These are phyloP conservation scores for Truncatella angustata DNA, from an alignment of 2,329 filamentous ascomycete genomes.

Conservation along the genomic window DNA sequence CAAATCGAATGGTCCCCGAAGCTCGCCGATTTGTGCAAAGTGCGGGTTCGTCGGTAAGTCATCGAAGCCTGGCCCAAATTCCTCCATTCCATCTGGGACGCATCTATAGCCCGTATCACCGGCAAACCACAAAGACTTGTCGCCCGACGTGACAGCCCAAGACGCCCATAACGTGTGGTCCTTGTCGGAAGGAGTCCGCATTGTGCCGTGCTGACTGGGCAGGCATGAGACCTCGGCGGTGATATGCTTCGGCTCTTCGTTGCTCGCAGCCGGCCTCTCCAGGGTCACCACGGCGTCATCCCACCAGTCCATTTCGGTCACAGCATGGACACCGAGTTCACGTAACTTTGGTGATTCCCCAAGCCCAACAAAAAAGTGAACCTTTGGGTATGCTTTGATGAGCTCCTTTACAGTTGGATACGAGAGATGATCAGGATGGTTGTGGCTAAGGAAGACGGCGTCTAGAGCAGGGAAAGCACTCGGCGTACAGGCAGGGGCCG, in stretches of 20 bases:
- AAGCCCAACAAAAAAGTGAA: constrained; percentile 84
- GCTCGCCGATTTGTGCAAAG: constrained; percentile 80
- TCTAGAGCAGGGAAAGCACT: constrained; percentile 75
- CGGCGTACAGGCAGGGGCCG: constrained; percentile 72
- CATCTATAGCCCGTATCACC: constrained; percentile 88
- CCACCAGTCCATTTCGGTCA: constrained; percentile 96
- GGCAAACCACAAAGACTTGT: constrained; percentile 80
- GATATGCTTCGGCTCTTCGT: constrained; percentile 48
- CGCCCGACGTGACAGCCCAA: constrained; percentile 64
- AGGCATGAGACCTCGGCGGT: constrained; percentile 72
- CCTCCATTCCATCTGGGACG: constrained; percentile 66
- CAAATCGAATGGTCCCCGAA: constrained; percentile 83
- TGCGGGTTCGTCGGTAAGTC: constrained; percentile 74
- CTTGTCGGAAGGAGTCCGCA: constrained; percentile 66
- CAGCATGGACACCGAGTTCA: constrained; percentile 65
- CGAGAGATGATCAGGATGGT: constrained; percentile 90
- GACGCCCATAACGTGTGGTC: constrained; percentile 64
- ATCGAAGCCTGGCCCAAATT: constrained; percentile 67
- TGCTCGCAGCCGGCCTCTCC: constrained; percentile 23
- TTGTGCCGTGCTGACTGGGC: constrained; percentile 80
- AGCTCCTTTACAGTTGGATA: constrained; percentile 72
- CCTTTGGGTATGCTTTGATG: constrained; percentile 67
- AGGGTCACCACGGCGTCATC: constrained; percentile 74
- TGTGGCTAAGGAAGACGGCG: constrained; percentile 80
- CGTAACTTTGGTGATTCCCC: constrained; percentile 83